phyloP scores from a whole-genome alignment of 139 green algal genomes.

The Chlamydomonas sphaeroides region DNA sequence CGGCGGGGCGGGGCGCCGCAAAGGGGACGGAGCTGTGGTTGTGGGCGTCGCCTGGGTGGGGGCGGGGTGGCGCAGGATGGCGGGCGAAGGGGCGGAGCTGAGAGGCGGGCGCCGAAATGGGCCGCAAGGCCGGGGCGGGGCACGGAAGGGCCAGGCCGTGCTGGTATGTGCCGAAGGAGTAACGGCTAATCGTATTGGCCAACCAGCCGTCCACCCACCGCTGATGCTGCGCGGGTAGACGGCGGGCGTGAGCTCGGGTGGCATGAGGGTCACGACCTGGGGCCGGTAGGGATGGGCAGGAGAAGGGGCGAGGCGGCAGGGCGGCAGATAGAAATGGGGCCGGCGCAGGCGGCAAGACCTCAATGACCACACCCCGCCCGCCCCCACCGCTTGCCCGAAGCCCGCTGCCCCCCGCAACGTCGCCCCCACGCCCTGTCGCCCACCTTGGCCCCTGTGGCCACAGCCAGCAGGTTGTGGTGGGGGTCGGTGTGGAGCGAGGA shows the following conservation, averaged over 20 bases:
- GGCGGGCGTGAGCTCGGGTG: constrained; percentile 52
- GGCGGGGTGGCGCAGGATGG: not conserved
- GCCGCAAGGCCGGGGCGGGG: too few species aligned
- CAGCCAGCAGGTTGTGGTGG: constrained; percentile 82
- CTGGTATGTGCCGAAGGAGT: too few species aligned
- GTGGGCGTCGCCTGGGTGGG: constrained; percentile 46
- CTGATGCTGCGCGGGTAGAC: constrained; percentile 68
- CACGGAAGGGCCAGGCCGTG: too few species aligned
- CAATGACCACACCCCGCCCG: too few species aligned
- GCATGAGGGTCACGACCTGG: constrained; percentile 65
- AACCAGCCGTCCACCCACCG: not conserved
- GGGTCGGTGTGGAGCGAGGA: constrained; percentile 87
- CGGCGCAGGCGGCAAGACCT: too few species aligned
- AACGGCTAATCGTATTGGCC: too few species aligned
- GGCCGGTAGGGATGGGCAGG: too few species aligned
- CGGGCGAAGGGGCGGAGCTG: not conserved
- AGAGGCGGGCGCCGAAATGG: not conserved
- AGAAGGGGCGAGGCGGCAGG: too few species aligned
- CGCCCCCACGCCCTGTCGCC: too few species aligned
- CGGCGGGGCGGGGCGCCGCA: constrained; percentile 48
- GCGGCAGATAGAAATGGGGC: too few species aligned
- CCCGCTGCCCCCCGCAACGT: too few species aligned
- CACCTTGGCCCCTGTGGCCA: constrained; percentile 78
- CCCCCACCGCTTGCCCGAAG: too few species aligned
- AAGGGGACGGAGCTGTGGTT: constrained; percentile 86